Percentiles rank a stretch among this genome's conserved stretches.
Evolutionary conservation across 2,329 filamentous ascomycete genomes (phyloP).

Genomic region (Pseudogymnoascus sp.): DNA sequence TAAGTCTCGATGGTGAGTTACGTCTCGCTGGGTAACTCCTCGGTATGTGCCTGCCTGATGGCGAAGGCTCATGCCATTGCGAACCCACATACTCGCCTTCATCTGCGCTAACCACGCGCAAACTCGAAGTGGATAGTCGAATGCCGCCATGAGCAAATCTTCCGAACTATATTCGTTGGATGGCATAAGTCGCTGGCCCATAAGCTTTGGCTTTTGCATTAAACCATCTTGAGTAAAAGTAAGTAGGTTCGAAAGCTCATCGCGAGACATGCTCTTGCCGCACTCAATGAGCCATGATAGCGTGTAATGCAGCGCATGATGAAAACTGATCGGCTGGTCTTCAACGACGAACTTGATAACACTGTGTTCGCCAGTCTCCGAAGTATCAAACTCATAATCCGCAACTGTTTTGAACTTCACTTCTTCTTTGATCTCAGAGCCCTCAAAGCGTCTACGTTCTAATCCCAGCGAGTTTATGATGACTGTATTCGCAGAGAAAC

Average conservation of each 20-base stretch:
- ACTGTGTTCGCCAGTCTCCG: constrained; percentile 39
- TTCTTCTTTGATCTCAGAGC: constrained; percentile 80
- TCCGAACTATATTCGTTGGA: constrained; percentile 54
- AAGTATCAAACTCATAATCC: constrained; percentile 70
- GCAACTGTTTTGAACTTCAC: constrained; percentile 69
- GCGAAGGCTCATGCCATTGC: constrained; percentile 89
- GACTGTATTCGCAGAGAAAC: constrained; percentile 69
- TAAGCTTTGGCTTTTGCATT: constrained; percentile 51
- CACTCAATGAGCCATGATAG: constrained; percentile 93
- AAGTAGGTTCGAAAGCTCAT: constrained; percentile 59
- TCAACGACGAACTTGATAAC: constrained; percentile 85
- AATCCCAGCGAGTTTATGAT: constrained; percentile 81
- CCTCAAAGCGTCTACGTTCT: constrained; percentile 77
- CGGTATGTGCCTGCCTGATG: constrained; percentile 94
- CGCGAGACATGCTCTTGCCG: constrained; percentile 63
- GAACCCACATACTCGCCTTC: constrained; percentile 97
- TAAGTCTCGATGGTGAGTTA: constrained; percentile 89
- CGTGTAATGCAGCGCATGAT: constrained; percentile 92
- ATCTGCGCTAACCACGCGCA: constrained; percentile 97
- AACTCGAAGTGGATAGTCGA: constrained; percentile 87
- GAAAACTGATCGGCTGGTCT: constrained; percentile 87
- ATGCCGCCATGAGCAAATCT: constrained; percentile 75
- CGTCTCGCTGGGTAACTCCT: constrained; percentile 79
- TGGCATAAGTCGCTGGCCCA: constrained; percentile 47
- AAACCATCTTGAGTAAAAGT: constrained; percentile 65